A percentile compares a stretch with the other conserved stretches of the same genome.
These are phyloP conservation scores for Angomonas deanei DNA, from an alignment of 208 protist genomes.

Conservation along the genomic window DNA sequence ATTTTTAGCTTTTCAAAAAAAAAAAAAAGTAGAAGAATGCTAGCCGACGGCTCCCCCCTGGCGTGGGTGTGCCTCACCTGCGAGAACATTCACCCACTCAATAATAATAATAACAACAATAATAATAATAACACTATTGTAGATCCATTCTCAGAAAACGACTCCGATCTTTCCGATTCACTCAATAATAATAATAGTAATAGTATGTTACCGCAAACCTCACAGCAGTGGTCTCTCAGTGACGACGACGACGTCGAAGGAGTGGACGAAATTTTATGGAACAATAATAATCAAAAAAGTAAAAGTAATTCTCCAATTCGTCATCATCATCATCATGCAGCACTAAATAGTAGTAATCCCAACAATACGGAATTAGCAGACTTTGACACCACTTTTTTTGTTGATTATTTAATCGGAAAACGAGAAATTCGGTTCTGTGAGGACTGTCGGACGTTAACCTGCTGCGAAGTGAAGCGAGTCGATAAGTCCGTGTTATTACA, in stretches of 20 bases:
- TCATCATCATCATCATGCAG: background rate
- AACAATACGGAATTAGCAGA: background rate
- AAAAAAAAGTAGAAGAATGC: slow-evolving; percentile 3
- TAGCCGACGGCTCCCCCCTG: background rate
- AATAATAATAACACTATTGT: background rate
- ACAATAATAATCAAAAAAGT: background rate
- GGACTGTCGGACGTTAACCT: background rate
- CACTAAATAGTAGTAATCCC: background rate
- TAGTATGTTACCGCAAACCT: background rate
- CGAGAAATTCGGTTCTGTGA: background rate
- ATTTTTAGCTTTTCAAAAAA: background rate
- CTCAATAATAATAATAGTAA: background rate
- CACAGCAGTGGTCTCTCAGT: background rate
- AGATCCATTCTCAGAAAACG: background rate
- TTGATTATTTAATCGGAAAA: background rate
- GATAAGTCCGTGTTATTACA: no score
- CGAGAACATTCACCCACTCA: background rate
- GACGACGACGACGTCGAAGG: background rate
- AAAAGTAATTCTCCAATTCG: background rate
- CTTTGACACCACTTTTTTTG: background rate
- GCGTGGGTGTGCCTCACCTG: background rate
- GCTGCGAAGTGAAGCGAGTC: background rate
- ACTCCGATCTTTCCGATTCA: no score
- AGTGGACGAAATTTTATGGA: no score
- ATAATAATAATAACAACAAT: background rate